Percentiles rank a stretch among this genome's conserved stretches.
These are phyloP conservation scores for Corinectria fuckeliana DNA, from an alignment of 2,329 filamentous ascomycete species.

Conservation along the genomic window DNA sequence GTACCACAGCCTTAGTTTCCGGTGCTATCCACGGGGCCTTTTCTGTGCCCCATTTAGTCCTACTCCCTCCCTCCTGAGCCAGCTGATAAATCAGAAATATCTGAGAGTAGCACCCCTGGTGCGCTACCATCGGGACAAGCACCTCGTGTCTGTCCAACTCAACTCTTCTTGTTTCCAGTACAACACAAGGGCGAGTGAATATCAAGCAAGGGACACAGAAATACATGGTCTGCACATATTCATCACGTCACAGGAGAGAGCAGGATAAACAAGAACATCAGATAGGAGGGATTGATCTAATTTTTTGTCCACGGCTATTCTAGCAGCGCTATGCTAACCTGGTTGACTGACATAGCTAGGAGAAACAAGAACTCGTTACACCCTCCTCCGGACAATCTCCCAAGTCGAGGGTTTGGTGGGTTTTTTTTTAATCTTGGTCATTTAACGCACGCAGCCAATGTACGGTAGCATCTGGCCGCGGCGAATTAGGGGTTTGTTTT, in stretches of 20 bases:
- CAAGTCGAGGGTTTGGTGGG: slow-evolving; percentile 31
- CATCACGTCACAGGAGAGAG: background rate
- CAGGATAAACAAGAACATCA: background rate
- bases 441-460: slow-evolving; percentile 29
- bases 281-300: slow-evolving; percentile 36
- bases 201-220: background rate
- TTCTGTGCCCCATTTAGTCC: too few species aligned
- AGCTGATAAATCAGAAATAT: too few species aligned
- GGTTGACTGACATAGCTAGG: slow-evolving; percentile 24
- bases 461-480: slow-evolving; percentile 18
- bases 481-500: slow-evolving; percentile 37
- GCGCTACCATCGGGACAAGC: too few species aligned
- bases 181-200: background rate
- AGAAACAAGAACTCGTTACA: slow-evolving; percentile 30
- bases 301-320: slow-evolving; percentile 35
- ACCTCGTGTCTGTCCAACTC: too few species aligned
- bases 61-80: too few species aligned
- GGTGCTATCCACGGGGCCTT: too few species aligned
- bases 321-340: slow-evolving; percentile 31
- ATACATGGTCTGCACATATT: too few species aligned
- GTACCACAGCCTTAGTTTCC: too few species aligned
- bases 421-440: slow-evolving; percentile 33
- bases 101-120: too few species aligned
- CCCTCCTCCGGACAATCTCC: slow-evolving; percentile 34
- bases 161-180: background rate